A percentile compares a stretch with the other conserved stretches of the same genome.
These are phyloP conservation scores for Globisporangium splendens DNA, from an alignment of 352 stramenopile genomes.

Conservation along the genomic window DNA sequence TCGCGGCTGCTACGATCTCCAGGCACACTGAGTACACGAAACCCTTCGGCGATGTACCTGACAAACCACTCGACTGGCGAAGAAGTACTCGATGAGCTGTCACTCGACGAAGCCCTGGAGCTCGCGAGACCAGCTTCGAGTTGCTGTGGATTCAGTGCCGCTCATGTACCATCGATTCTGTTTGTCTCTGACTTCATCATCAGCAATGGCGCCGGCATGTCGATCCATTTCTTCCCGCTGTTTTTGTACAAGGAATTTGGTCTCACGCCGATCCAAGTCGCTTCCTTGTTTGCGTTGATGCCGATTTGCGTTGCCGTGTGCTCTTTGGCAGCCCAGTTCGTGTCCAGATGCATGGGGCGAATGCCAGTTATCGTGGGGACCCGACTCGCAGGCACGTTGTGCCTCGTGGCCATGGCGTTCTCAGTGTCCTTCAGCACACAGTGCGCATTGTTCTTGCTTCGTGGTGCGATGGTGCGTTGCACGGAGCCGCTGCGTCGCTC, in stretches of 20 bases:
- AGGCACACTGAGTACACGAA: not conserved
- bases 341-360: slow-evolving; percentile 28
- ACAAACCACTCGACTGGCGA: slow-evolving; percentile 11
- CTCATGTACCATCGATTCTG: slow-evolving; percentile 57
- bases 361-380: slow-evolving; percentile 60
- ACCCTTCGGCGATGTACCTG: slow-evolving; percentile 13
- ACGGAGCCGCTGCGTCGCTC: slow-evolving; percentile 59
- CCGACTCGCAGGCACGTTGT: slow-evolving; percentile 32
- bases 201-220: slow-evolving; percentile 59
- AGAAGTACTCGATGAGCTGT: slow-evolving; percentile 13
- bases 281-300: slow-evolving; percentile 51
- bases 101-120: slow-evolving; percentile 12
- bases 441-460: slow-evolving; percentile 46
- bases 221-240: slow-evolving; percentile 56
- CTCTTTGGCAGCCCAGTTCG: slow-evolving; percentile 40
- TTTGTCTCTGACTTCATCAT: slow-evolving; percentile 69
- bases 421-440: slow-evolving; percentile 25
- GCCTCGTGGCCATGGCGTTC: slow-evolving; percentile 46
- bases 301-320: slow-evolving; percentile 41
- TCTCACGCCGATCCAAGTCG: slow-evolving; percentile 49
- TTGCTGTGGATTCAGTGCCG: slow-evolving; percentile 30
- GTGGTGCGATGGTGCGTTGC: slow-evolving; percentile 55
- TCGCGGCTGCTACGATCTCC: slow-evolving; percentile 26
- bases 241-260: slow-evolving; percentile 62
- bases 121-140: slow-evolving; percentile 7